Percentiles rank a stretch among this genome's conserved stretches.
Conservation (phyloP, 805 yeast species). For the Ogataea glucozyma region DNA sequence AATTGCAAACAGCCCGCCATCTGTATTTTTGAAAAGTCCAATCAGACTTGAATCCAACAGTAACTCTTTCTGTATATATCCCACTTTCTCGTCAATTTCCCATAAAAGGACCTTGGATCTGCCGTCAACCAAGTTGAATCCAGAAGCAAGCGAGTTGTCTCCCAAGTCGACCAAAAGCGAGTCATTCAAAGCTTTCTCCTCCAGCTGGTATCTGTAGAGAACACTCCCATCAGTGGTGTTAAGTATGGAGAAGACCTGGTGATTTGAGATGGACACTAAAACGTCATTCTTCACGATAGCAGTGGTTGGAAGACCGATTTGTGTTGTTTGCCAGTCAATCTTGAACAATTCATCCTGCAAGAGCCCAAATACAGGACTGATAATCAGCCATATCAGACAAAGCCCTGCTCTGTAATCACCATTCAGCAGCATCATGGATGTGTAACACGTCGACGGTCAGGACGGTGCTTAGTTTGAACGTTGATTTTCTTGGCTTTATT, state of each 20-base stretch:
- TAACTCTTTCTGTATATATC: conserved; percentile 22
- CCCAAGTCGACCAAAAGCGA: conserved; percentile 16
- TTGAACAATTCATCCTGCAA: conserved; percentile 53
- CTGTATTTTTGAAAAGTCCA: conserved; percentile 13
- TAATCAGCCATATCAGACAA: conserved; percentile 9
- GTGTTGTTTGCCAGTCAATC: conserved; percentile 54
- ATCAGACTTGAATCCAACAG: conserved; percentile 14
- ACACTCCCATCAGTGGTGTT: conserved; percentile 30
- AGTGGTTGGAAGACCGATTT: conserved; percentile 41
- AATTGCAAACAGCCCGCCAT: conserved; percentile 12
- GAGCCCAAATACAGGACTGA: conserved; percentile 15
- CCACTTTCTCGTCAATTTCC: conserved; percentile 15
- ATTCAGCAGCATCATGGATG: conserved; percentile 1
- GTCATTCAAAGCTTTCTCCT: conserved; percentile 8
- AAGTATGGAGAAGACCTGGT: conserved; percentile 30
- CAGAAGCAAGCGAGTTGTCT: conserved; percentile 17
- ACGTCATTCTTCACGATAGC: conserved; percentile 20
- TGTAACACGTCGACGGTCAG: too few relatives aligned
- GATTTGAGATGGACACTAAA: conserved; percentile 30
- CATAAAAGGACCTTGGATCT: conserved; percentile 21
- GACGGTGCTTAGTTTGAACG: too few relatives aligned
- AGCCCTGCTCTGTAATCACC: neutral
- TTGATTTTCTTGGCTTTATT: too few relatives aligned
- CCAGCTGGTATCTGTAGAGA: conserved; percentile 34
- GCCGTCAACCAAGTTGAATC: conserved; percentile 18